phyloP scores from a whole-genome alignment of 176 grass and related monocot genomes.

The Chloris gayana region DNA sequence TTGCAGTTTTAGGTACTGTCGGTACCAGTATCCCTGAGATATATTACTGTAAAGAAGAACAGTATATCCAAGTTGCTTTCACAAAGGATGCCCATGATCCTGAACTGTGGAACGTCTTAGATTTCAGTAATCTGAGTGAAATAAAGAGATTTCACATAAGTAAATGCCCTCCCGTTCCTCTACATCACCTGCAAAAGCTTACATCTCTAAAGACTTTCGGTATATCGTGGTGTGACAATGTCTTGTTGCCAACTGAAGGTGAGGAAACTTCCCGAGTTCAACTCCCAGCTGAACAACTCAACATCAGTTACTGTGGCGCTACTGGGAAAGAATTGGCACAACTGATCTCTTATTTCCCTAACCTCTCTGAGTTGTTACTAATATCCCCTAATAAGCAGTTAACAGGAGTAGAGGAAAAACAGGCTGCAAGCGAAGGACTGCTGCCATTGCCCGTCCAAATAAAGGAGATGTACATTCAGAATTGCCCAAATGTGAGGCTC shows the following conservation, averaged over 20 bases:
- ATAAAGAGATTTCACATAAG: too few species aligned
- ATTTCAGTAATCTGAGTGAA: neutral
- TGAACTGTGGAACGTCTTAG: neutral
- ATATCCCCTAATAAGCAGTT: accelerated
- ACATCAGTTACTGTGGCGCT: accelerated
- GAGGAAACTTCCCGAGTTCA: neutral
- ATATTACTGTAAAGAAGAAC: neutral
- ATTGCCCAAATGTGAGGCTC: neutral
- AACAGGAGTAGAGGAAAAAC: neutral
- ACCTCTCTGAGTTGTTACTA: accelerated
- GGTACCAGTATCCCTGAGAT: neutral
- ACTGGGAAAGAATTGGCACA: neutral
- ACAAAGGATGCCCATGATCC: neutral
- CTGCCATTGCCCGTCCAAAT: neutral
- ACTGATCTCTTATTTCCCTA: neutral
- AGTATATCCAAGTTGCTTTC: neutral
- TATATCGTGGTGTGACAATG: accelerated
- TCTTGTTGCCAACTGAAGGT: neutral
- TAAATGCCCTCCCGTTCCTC: too few species aligned
- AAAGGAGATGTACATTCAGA: neutral
- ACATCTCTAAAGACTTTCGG: neutral
- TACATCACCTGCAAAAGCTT: neutral
- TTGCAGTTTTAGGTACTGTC: accelerated
- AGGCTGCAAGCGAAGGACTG: neutral
- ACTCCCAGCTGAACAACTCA: neutral